Evolutionary conservation across 2,329 filamentous ascomycete species (phyloP), one percentile per base, ranked within the genome.

Genomic region (Teratosphaeria viscida): DNA sequence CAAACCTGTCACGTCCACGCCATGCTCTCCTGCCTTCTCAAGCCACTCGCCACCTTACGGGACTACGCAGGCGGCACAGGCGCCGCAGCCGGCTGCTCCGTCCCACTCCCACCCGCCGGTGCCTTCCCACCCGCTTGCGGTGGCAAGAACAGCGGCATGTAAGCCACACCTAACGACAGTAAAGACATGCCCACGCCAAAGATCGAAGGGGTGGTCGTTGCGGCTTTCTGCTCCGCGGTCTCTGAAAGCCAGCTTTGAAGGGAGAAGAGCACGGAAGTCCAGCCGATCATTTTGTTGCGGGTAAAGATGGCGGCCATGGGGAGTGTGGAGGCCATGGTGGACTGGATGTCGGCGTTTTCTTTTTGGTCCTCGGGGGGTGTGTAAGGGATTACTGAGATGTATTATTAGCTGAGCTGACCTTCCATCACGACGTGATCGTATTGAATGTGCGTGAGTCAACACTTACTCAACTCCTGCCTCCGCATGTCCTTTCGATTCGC

Each of bases 291-390:
- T 67, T 82, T 86, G 69, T 49, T 49, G 16, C 43, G 43, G 19
- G 88, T 94, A 73, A 96, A 94, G 82, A 96, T 95, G 64, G 92
- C 92, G 60, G 90, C 91, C 92, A 96, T 96, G 61, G 92, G 92
- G 71, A 97, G 80, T 39, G 92, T 95, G 71, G 87, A 92, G 57
- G 82, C 79, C 77, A 86, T 80, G 55, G 83, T 84, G 75, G 88
- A 87, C 57, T 84, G 80, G 74, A 95, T 82, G 71, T 96, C 91
- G 61, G 75, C 74, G 65, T 82, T 78, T 63, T 78, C 81, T 68
- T 84, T 82, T 69, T 86, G 85, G 67, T 83, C 79, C 55, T 81
- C 78, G 52, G 90, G 90, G 67, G 88, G 87, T 75, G 90, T 85
- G 75, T 94, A 96, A 62, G 92, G 92, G 68, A 96, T 89, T 72